Percentiles rank a stretch among this genome's conserved stretches.
phyloP scores from a whole-genome alignment of 257 asterid species.

The Solanum tarijense region DNA sequence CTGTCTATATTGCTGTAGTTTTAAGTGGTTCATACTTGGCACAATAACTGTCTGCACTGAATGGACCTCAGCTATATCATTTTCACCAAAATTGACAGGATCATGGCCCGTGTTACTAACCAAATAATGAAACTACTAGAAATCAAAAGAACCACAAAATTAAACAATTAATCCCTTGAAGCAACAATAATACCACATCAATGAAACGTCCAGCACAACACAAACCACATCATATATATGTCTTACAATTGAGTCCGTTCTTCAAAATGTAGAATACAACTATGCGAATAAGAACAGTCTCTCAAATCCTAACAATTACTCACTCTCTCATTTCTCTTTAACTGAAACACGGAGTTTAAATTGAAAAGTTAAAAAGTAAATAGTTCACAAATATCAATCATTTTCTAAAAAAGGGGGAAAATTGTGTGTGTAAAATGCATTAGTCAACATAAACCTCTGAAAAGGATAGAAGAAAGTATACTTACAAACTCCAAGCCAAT shows the following conservation, averaged over 20 bases:
- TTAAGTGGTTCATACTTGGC: background rate
- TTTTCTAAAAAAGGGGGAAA: background rate
- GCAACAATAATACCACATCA: background rate
- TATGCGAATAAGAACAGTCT: background rate
- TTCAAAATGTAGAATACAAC: background rate
- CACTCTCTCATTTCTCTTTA: background rate
- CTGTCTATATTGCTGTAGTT: background rate
- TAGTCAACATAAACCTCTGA: background rate
- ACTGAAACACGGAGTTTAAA: background rate
- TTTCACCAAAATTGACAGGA: background rate
- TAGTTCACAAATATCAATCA: too few relatives aligned
- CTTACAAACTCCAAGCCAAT: conserved; percentile 93
- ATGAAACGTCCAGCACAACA: background rate
- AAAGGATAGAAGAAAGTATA: background rate
- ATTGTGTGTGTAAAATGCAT: background rate
- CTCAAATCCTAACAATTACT: background rate
- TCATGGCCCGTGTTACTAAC: background rate
- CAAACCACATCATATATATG: background rate
- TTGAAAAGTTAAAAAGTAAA: too few relatives aligned
- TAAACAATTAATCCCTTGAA: background rate
- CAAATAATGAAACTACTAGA: background rate
- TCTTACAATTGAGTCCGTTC: background rate
- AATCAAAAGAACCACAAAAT: background rate
- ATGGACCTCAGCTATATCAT: background rate
- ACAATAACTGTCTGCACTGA: background rate